phyloP scores from a whole-genome alignment of 257 asterid genomes.

The Knoxia roxburghii region DNA sequence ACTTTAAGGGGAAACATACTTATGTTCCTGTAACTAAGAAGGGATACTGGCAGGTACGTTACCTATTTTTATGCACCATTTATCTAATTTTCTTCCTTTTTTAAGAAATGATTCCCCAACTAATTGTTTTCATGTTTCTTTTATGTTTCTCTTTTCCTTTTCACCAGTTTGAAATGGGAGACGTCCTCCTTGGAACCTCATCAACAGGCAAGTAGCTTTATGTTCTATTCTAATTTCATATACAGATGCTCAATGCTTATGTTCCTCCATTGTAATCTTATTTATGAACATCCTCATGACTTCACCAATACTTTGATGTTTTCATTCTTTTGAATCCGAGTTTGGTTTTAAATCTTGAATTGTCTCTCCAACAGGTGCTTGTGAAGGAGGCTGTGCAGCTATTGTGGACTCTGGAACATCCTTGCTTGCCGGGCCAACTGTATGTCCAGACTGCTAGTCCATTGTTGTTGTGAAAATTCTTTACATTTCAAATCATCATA shows the following conservation, averaged over 20 bases:
- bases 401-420: conserved; percentile 98
- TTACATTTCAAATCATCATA: background rate
- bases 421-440: conserved; percentile 89
- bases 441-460: conserved; percentile 27
- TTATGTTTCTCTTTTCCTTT: conserved; percentile 11
- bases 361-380: conserved; percentile 45
- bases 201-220: conserved; percentile 56
- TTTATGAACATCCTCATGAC: background rate
- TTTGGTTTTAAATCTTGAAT: background rate
- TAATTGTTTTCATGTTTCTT: background rate
- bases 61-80: background rate
- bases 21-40: conserved; percentile 70
- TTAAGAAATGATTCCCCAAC: background rate
- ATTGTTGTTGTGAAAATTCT: background rate
- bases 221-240: background rate
- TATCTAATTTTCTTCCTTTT: background rate
- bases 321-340: background rate
- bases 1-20: conserved; percentile 69
- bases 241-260: conserved; percentile 1
- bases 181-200: conserved; percentile 59
- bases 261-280: background rate
- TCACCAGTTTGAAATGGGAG: conserved; percentile 71
- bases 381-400: conserved; percentile 86
- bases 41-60: conserved; percentile 94
- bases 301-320: background rate